Evolutionary conservation across 139 green algal genomes (phyloP), one percentile per base, ranked within the genome.

Genomic region (Picochlorum sp.): DNA sequence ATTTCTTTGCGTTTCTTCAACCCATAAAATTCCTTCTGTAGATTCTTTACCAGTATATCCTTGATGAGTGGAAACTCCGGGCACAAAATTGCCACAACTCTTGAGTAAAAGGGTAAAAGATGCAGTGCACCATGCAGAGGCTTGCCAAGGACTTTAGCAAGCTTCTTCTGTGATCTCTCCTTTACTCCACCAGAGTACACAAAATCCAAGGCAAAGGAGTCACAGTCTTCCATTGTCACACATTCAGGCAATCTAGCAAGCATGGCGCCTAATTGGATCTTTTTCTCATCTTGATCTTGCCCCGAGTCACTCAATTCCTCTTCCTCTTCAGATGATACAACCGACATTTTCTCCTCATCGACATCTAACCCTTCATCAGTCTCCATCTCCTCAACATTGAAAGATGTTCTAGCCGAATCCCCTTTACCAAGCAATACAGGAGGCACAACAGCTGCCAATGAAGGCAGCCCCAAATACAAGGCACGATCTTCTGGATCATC

Each of bases 401-500:
- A 33, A 7, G 32, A 33, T 41, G 16, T 33, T 35, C 64, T 65
- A 31, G 33, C 60, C 24, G 70, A 52, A 2, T 20, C 33, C 14
- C 72, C 66, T 4, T 47, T 16, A 1, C 73, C 80, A 53, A 96
- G 70, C 67, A 96, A 72, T 39, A 93, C 72, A 2, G 78, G 74
- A 1, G 89, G 89, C 33, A 96, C 83, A 16, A 91, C 55, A 5
- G 56, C 74, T 24, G 69, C 67, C 28, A 97, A 59, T 54, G 95
- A 83, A 8, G 84, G 80, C 33, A 97, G 74, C 4, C 61, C 68
- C 57, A 93, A 72, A 61, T 97, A 97, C 31, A 97, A 96, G 0
- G 69, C 65, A 1, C 70, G 56, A 7, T 73, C 78, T 53, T 96
- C 87, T 22, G 89, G 77, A 62, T 96, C 89, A 41, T 96, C 89